Conservation (phyloP, 2,329 filamentous ascomycete species). For the Colletotrichum lupini region DNA sequence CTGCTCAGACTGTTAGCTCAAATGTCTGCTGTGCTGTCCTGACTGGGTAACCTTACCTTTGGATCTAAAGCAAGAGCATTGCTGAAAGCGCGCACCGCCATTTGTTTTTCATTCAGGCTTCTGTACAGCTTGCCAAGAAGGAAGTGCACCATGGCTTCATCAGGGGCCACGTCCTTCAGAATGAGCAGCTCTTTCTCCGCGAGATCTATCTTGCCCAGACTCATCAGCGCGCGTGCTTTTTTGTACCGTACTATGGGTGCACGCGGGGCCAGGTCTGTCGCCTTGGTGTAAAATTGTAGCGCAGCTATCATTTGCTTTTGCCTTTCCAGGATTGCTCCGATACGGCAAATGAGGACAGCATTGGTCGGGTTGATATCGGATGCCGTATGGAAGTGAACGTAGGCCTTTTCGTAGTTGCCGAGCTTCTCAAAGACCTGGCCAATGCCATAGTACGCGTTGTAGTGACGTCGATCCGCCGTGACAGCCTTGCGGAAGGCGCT, state of each 20-base stretch:
- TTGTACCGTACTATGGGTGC: conserved; percentile 90
- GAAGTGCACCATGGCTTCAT: conserved; percentile 97
- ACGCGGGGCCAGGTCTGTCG: conserved; percentile 82
- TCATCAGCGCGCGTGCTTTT: conserved; percentile 88
- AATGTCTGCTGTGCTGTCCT: background rate
- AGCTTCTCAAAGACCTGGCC: conserved; percentile 87
- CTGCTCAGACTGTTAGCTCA: conserved; percentile 56
- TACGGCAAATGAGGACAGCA: conserved; percentile 90
- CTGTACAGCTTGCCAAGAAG: conserved; percentile 87
- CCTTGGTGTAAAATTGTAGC: conserved; percentile 83
- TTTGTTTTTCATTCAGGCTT: conserved; percentile 75
- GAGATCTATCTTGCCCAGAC: conserved; percentile 74
- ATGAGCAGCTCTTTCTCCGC: conserved; percentile 86
- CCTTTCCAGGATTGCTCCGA: conserved; percentile 90
- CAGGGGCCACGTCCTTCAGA: conserved; percentile 90
- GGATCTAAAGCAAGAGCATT: conserved; percentile 95
- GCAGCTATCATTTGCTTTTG: conserved; percentile 85
- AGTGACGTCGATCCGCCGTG: conserved; percentile 87
- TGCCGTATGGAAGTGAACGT: conserved; percentile 90
- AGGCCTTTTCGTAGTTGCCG: conserved; percentile 90
- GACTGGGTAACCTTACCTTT: conserved; percentile 74
- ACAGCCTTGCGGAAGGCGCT: conserved; percentile 88
- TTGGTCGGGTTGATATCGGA: conserved; percentile 93
- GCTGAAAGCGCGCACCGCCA: conserved; percentile 93
- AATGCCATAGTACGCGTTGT: conserved; percentile 98